Evolutionary conservation across 148 eudicot species (phyloP), one percentile per base, ranked within the genome.

Genomic region (Vaccinium macrocarpon): DNA sequence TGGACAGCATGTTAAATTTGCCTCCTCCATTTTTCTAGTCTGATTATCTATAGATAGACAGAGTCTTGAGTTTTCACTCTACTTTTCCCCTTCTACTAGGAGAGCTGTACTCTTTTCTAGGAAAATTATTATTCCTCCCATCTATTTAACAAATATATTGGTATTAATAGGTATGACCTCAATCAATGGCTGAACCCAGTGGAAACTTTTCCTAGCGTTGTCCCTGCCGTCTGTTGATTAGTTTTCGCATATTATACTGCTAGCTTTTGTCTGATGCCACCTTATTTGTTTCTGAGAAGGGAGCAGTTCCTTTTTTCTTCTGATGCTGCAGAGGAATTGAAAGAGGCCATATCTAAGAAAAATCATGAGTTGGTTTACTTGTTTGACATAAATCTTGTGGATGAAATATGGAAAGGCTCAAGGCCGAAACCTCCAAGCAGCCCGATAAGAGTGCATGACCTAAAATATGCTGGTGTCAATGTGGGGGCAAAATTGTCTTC

Each of bases 241-340:
- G 23, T 56, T 57, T 27, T 29, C 32, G 61, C 76, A 6, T 42
- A 25, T n/a, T 21, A 35, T 81, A 73, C 64, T 3, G 23, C 76
- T 50, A 57, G 38, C 61, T 59, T 83, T 81, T 80, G 73, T 85
- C 87, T 94, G 90, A 91, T 92, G 84, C 90, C 75, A 90, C 80
- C 66, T 88, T 86, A 68, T 82, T 87, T 92, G 80, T 90, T 91
- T 89, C 85, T 92, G 93, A 91, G 96, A 97, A 93, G 99, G 98
- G 92, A 88, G 87, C 98, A 97, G 99, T 95, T 95, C 88, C 94
- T 97, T 87, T 95, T 97, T 89, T 93, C 99, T 87, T 91, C 91
- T 86, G 93, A 92, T 92, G 95, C 94, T 90, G 96, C 98, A 51
- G 93, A 97, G 83, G 96, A 95, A 92, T 90, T 97, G 71, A 90